Evolutionary conservation across 2,329 filamentous ascomycete genomes (phyloP), one percentile per base, ranked within the genome.

Genomic region (Fusarium nurragi): DNA sequence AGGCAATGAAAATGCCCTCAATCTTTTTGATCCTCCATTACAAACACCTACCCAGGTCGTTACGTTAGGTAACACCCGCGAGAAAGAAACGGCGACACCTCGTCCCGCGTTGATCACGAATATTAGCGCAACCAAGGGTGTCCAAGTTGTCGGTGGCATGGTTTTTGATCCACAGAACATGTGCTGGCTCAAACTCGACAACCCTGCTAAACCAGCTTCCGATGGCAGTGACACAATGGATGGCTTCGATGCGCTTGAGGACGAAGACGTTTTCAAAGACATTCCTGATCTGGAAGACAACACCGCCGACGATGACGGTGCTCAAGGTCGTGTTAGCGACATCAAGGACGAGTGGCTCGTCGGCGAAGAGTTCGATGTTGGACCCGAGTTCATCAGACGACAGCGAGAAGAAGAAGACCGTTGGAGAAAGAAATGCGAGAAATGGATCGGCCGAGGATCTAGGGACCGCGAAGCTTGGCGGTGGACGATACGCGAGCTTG

Each of bases 81-180:
- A 89, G 47, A 87, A 83, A 69, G 87, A 90, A 69, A 79, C 77
- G 13, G 73, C 80, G 11, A 89, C 87, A 3, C 87, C 88, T 69
- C 78, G 89, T 61, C 83, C 92, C 11, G 93, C 94, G 7, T 84
- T 99, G 18, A 99, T 99, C 71, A 93, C 93, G 44, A 95, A 97
- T 67, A 92, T 97, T 67, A 91, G 90, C 52, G 85, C 89, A 6
- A 89, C 90, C 61, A 92, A 94, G 73, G 94, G 93, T 62, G 90
- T 97, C 14, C 94, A 97, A 77, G 91, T 97, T 32, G 93, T 97
- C 56, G 92, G 93, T n/a, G 93, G 93, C 69, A 99, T 99, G 95
- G 91, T 98, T 11, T 99, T 98, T 75, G 95, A 99, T 74, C 95
- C 95, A 5, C 90, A 93, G 64, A 92, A 92, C 70, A 98, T 99